These are phyloP conservation scores for Lipomyces anomalus DNA, from an alignment of 805 yeast genomes.

Conservation along the genomic window DNA sequence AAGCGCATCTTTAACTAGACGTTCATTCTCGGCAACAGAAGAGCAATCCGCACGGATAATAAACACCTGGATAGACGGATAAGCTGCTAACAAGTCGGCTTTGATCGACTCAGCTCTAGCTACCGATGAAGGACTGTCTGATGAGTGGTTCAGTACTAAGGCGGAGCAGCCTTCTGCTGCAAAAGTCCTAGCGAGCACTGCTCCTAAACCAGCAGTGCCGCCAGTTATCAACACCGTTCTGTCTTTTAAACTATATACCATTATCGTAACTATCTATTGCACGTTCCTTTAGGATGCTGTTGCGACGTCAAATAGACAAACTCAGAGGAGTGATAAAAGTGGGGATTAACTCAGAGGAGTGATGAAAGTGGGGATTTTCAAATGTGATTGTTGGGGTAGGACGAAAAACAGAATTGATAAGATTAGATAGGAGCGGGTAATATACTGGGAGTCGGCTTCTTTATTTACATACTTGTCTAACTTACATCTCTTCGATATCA, in stretches of 20 bases:
- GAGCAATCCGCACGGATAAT: conserved; percentile 32
- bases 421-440: no score
- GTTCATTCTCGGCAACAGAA: conserved; percentile 24
- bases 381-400: no score
- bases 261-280: conserved; percentile 1
- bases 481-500: no score
- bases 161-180: conserved; percentile 35
- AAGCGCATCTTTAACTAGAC: conserved; percentile 30
- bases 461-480: no score
- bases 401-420: no score
- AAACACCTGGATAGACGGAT: conserved; percentile 23
- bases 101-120: conserved; percentile 33
- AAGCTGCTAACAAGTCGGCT: conserved; percentile 5
- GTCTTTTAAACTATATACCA: conserved; percentile 26
- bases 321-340: no score
- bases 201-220: conserved; percentile 37
- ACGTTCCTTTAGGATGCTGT: background rate
- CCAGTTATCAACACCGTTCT: conserved; percentile 34
- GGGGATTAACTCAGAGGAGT: no score
- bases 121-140: conserved; percentile 25
- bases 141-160: conserved; percentile 33
- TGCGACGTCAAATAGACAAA: background rate
- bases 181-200: conserved; percentile 33
- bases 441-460: no score
- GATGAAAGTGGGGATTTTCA: no score